These are phyloP conservation scores for Mallotus repandus DNA, from an alignment of 441 rosid species.

Conservation along the genomic window DNA sequence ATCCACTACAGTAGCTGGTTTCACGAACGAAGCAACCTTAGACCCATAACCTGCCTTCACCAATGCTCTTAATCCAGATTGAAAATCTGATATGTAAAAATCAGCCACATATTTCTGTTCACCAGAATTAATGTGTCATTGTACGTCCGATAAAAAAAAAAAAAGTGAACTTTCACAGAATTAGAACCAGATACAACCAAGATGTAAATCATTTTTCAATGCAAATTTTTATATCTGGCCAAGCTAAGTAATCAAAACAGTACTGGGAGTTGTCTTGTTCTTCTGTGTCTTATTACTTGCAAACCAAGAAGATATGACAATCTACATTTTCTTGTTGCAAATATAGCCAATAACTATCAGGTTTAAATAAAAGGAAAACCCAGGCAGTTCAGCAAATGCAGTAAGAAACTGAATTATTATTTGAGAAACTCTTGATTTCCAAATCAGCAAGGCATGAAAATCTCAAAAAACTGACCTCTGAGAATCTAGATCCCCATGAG, in stretches of 20 bases:
- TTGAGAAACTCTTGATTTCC: neutral
- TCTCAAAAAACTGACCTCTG: conserved; percentile 55
- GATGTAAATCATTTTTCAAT: neutral
- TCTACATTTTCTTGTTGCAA: neutral
- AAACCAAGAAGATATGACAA: neutral
- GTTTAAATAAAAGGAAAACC: neutral
- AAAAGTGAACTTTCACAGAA: neutral
- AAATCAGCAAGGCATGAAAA: conserved; percentile 4
- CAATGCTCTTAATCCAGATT: conserved; percentile 83
- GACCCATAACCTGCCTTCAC: conserved; percentile 95
- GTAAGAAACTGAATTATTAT: conserved; percentile 12
- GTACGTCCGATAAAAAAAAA: neutral
- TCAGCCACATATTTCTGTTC: conserved; percentile 84
- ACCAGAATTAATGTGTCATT: conserved; percentile 20
- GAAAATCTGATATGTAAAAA: conserved; percentile 94
- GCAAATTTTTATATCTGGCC: neutral
- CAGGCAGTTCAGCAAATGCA: neutral
- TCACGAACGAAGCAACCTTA: conserved; percentile 84
- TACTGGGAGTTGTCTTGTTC: too few relatives aligned
- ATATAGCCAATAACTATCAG: neutral
- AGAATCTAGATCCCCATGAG: conserved; percentile 85
- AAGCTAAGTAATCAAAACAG: neutral
- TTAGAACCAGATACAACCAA: neutral
- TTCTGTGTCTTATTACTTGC: neutral
- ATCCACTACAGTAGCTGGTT: conserved; percentile 68